Percentiles rank a stretch among this genome's conserved stretches.
Conservation (phyloP, 2,329 filamentous ascomycete genomes). For the Neocucurbitaria cava region DNA sequence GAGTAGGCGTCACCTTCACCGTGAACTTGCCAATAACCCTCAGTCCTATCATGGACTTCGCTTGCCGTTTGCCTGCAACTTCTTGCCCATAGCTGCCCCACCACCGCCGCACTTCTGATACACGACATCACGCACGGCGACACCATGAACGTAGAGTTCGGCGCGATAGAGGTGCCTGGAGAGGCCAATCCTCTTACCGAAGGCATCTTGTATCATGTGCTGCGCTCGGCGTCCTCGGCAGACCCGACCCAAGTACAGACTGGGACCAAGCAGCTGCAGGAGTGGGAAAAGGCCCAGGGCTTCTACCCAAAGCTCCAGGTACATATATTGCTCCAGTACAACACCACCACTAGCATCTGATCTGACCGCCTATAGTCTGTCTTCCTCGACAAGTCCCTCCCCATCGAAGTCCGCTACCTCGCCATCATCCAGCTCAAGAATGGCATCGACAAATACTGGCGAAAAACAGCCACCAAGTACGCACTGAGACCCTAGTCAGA, state of each 20-base stretch:
- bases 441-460: constrained; percentile 94
- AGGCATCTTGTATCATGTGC: constrained; percentile 55
- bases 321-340: background rate
- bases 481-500: background rate
- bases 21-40: background rate
- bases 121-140: background rate
- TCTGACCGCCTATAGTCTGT: constrained; percentile 67
- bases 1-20: constrained; percentile 27
- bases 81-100: constrained; percentile 15
- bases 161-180: constrained; percentile 76
- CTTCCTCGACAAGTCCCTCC: constrained; percentile 80
- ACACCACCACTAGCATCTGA: constrained; percentile 10
- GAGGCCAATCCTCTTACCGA: constrained; percentile 71
- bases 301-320: constrained; percentile 59
- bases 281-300: constrained; percentile 57
- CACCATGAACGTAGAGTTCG: constrained; percentile 42
- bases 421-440: constrained; percentile 96
- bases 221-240: constrained; percentile 56
- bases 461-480: constrained; percentile 75
- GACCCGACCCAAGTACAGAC: constrained; percentile 59
- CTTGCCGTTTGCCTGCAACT: background rate
- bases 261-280: constrained; percentile 60
- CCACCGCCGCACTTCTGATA: constrained; percentile 8
- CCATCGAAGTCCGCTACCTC: constrained; percentile 81
- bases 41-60: background rate